phyloP scores from a whole-genome alignment of 129 eudicot genomes.

The Calendula officinalis region DNA sequence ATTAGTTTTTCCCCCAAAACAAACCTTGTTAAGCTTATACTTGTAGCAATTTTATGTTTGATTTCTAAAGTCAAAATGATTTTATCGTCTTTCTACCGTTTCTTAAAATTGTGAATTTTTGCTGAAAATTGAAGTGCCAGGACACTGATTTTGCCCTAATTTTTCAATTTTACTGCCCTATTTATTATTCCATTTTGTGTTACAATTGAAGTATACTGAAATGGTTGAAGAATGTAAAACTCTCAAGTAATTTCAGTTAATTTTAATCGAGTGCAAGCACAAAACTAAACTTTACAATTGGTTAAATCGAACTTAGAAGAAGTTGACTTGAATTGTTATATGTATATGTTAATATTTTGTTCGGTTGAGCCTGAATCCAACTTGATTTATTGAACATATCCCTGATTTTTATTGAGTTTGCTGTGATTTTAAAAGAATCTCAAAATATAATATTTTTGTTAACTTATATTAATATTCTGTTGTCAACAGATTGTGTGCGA shows the following conservation, averaged over 20 bases:
- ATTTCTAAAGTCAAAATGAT: slow-evolving; percentile 1
- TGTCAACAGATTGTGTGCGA: slow-evolving; percentile 76
- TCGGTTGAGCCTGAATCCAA: neutral
- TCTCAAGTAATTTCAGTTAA: neutral
- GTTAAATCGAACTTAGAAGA: neutral
- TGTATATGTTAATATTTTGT: neutral
- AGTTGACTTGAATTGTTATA: neutral
- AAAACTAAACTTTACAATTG: neutral
- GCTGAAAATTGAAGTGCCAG: neutral
- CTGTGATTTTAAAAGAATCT: neutral
- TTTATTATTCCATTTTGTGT: neutral
- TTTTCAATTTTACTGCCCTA: neutral
- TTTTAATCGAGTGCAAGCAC: neutral
- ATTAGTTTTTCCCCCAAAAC: neutral
- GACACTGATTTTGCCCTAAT: neutral
- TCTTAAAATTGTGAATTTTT: slow-evolving; percentile 7
- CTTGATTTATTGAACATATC: neutral
- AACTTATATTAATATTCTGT: no score
- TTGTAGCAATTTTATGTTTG: neutral
- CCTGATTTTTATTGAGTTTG: neutral
- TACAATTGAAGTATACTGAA: neutral
- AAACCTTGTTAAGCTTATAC: neutral
- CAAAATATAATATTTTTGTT: neutral
- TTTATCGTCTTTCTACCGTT: neutral
- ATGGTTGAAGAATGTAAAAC: neutral